A percentile compares a stretch with the other conserved stretches of the same genome.
phyloP scores from a whole-genome alignment of 495 filamentous ascomycete species.

The Entonaema liquescens region DNA sequence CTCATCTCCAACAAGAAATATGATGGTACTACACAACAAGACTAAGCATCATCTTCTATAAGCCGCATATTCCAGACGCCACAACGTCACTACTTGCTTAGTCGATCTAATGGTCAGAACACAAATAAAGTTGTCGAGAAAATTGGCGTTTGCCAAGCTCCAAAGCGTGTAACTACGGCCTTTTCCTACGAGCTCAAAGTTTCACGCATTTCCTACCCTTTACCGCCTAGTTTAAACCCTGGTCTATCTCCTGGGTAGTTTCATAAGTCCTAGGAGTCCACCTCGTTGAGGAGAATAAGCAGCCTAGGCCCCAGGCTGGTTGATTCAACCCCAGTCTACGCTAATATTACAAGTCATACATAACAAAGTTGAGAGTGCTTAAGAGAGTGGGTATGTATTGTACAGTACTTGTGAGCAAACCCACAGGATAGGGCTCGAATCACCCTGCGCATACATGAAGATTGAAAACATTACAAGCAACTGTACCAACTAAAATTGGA shows the following conservation, averaged over 20 bases:
- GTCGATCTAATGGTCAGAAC: slow-evolving; percentile 11
- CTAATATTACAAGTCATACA: not conserved
- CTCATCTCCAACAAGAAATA: slow-evolving; percentile 1
- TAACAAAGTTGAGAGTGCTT: slow-evolving; percentile 2
- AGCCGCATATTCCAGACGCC: slow-evolving; percentile 26
- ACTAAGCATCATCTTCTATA: slow-evolving; percentile 26
- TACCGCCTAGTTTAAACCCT: slow-evolving; percentile 9
- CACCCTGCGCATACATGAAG: not conserved
- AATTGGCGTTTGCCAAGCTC: not conserved
- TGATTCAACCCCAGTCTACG: slow-evolving; percentile 6
- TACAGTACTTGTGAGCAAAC: slow-evolving; percentile 19
- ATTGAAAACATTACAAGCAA: not conserved
- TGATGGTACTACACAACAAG: too few relatives aligned
- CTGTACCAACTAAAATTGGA: slow-evolving; percentile 14
- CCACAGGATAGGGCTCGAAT: not conserved
- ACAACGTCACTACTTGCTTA: slow-evolving; percentile 9
- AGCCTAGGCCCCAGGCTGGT: not conserved
- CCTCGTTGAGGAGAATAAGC: not conserved
- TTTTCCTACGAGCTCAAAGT: not conserved
- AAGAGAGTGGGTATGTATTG: slow-evolving; percentile 10
- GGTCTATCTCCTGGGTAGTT: not conserved
- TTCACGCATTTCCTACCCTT: slow-evolving; percentile 8
- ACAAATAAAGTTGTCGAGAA: slow-evolving; percentile 8
- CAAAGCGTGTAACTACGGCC: not conserved
- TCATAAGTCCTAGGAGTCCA: slow-evolving; percentile 3